These are phyloP conservation scores for Linum tenue DNA, from an alignment of 345 rosid species.

Conservation along the genomic window DNA sequence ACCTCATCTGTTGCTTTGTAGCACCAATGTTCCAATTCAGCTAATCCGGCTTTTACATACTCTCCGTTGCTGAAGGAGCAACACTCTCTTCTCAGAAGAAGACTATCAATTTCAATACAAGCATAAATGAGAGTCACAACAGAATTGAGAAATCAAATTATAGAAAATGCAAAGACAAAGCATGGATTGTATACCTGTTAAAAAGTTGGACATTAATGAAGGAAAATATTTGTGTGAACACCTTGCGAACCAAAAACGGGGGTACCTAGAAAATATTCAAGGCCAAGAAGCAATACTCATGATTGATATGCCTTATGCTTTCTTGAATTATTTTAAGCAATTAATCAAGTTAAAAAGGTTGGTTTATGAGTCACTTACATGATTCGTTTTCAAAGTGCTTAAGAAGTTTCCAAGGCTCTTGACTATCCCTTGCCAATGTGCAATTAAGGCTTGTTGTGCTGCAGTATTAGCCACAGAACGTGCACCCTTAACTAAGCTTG, in stretches of 20 bases:
- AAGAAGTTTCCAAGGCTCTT: conserved; percentile 88
- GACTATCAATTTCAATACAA: conserved; percentile 31
- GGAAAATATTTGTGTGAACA: conserved; percentile 90
- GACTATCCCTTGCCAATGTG: conserved; percentile 96
- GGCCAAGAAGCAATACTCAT: not conserved
- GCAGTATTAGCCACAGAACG: conserved; percentile 70
- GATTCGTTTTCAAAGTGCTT: conserved; percentile 60
- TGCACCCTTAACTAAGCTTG: conserved; percentile 88
- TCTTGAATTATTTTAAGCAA: not conserved
- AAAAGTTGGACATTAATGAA: conserved; percentile 94
- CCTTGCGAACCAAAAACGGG: conserved; percentile 85
- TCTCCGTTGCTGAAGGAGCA: conserved; percentile 97
- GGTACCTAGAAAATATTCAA: conserved; percentile 54
- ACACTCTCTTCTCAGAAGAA: conserved; percentile 78
- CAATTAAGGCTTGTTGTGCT: conserved; percentile 83
- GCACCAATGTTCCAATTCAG: conserved; percentile 96
- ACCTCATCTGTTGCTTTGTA: conserved; percentile 93
- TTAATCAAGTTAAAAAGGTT: not conserved
- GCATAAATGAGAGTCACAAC: not conserved
- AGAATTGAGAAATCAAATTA: conserved; percentile 1
- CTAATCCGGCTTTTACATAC: conserved; percentile 82
- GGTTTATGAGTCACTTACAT: conserved; percentile 33
- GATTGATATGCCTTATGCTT: not conserved
- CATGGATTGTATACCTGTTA: conserved; percentile 51
- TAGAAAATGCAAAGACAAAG: not conserved